Base-by-base conservation (phyloP, 345 rosid species). In the Carallia brachiata region DNA sequence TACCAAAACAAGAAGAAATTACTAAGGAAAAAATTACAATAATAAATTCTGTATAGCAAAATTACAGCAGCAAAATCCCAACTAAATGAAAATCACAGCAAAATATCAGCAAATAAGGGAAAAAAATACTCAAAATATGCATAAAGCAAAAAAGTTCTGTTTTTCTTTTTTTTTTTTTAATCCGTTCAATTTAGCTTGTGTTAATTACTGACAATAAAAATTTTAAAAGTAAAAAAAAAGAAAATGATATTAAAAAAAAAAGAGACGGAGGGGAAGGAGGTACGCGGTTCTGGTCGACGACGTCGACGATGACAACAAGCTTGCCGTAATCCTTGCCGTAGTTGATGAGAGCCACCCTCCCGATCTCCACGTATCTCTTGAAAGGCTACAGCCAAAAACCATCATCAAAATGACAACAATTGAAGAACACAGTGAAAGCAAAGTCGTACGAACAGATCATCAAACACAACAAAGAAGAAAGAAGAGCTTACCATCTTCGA, bases 291-390 rank as follows among this genome's bases (percentile, higher is more conserved):
- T 92, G 96, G 68, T 90, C 95, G 68, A 90, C 71, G 44, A 92
- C 93, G 73, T 92, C 96, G 67, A 92, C 98, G 75, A 92, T 88
- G 54, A 92, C 98, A 3, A 92, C 96, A 40, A 92, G 91, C 84
- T 77, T 87, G 10, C 96, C 93, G 48, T 88, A 90, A 16, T 92
- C 98, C 66, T 86, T 82, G 2, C 97, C 94, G 73, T 92, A 92
- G 87, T 90, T 92, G 74, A 92, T 88, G 2, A 92, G 89, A 6
- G 94, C 96, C 8, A 90, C 97, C 70, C 96, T 80, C 19, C 96
- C 97, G 66, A 92, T 92, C 94, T 92, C 97, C 7, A 92, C 94
- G 78, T 79, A 90, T 75, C 97, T 87, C 87, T 92, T 92, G 86
- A 92, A 92, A 31, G 90, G 88, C 97, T 92, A 60, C 58, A 52